phyloP scores from a whole-genome alignment of 2,329 filamentous ascomycete genomes.

The Colletotrichum sp. region DNA sequence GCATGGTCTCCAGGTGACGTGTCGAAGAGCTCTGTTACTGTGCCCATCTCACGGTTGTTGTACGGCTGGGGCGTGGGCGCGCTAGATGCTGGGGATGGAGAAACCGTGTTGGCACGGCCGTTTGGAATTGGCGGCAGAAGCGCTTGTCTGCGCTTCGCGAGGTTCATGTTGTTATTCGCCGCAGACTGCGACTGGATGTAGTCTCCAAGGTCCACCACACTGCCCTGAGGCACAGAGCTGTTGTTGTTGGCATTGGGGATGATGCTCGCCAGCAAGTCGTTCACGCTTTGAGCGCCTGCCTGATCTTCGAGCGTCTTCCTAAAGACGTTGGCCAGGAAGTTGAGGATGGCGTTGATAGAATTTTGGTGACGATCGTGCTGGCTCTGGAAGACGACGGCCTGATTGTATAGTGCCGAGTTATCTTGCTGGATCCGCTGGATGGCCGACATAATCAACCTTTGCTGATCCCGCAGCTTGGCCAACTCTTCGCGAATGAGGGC shows the following conservation, averaged over 20 bases:
- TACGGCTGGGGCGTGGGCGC: conserved; percentile 30
- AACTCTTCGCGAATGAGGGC: conserved; percentile 80
- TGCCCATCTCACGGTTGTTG: conserved; percentile 51
- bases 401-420: conserved; percentile 85
- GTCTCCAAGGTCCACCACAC: conserved; percentile 66
- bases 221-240: conserved; percentile 52
- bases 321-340: conserved; percentile 96
- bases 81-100: conserved; percentile 27
- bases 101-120: conserved; percentile 30
- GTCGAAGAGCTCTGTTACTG: conserved; percentile 67
- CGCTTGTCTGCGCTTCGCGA: conserved; percentile 57
- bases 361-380: conserved; percentile 97
- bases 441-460: conserved; percentile 82
- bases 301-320: conserved; percentile 90
- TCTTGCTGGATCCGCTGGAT: conserved; percentile 83
- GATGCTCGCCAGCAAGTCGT: conserved; percentile 81
- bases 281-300: conserved; percentile 75
- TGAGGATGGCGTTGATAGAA: conserved; percentile 98
- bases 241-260: conserved; percentile 61
- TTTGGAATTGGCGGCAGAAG: conserved; percentile 60
- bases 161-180: conserved; percentile 39
- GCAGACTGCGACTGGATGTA: conserved; percentile 55
- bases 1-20: conserved; percentile 48
- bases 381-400: conserved; percentile 87
- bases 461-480: conserved; percentile 81